Percentiles rank a stretch among this genome's conserved stretches.
These are phyloP conservation scores for Trypanosoma platydactyli DNA, from an alignment of 208 protist species.

Conservation along the genomic window DNA sequence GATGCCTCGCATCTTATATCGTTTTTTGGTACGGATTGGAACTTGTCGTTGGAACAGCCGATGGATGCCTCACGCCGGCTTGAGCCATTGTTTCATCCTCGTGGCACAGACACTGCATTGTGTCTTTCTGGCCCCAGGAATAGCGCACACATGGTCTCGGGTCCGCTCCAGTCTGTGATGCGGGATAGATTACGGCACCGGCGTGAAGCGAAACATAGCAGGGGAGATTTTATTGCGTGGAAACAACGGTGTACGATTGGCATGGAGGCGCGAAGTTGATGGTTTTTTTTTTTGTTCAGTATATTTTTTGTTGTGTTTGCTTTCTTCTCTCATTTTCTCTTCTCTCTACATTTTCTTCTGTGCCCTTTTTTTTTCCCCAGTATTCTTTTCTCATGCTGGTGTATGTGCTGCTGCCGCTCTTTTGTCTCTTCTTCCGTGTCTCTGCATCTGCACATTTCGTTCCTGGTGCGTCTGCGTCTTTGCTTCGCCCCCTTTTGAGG, in stretches of 20 bases:
- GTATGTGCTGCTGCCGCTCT: no score
- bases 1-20: neutral
- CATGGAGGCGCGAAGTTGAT: neutral
- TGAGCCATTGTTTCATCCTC: neutral
- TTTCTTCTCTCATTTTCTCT: neutral
- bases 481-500: no score
- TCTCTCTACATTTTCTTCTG: neutral
- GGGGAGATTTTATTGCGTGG: neutral
- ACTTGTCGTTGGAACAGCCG: neutral
- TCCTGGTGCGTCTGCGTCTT: no score
- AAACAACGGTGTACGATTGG: neutral
- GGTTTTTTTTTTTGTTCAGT: neutral
- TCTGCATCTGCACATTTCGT: no score
- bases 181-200: neutral
- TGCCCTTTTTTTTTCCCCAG: neutral
- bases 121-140: neutral
- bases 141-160: neutral
- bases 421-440: no score
- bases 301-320: neutral
- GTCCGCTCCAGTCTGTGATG: neutral
- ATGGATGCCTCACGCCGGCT: constrained; percentile 3
- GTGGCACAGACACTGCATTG: neutral
- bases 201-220: constrained; percentile 1
- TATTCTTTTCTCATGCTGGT: no score
- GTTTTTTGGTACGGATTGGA: neutral